These are phyloP conservation scores for Sorghum bicolor DNA, from an alignment of 176 grass and related monocot species.

Conservation along the genomic window Sorghum_bicolor_NCBIv3 NC_012873.2:58703001-58703500, in stretches of 20 bases:
- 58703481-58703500: not conserved
- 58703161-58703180: no score
- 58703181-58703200: no score
- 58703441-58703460: not conserved
- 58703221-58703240: no score
- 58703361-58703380: not conserved
- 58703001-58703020: not conserved
- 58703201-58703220: no score
- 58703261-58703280: no score
- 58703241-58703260: no score
- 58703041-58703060: not conserved
- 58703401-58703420: not conserved
- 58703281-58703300: no score
- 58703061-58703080: not conserved
- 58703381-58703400: not conserved
- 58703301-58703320: not conserved
- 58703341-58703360: not conserved
- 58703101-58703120: no score
- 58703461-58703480: not conserved
- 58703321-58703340: not conserved
- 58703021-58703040: not conserved
- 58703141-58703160: no score
- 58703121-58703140: no score
- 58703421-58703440: not conserved
- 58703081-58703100: not conserved